These are phyloP conservation scores for Juncus inflexus DNA, from an alignment of 176 grass and related monocot genomes.

Conservation along the genomic window DNA sequence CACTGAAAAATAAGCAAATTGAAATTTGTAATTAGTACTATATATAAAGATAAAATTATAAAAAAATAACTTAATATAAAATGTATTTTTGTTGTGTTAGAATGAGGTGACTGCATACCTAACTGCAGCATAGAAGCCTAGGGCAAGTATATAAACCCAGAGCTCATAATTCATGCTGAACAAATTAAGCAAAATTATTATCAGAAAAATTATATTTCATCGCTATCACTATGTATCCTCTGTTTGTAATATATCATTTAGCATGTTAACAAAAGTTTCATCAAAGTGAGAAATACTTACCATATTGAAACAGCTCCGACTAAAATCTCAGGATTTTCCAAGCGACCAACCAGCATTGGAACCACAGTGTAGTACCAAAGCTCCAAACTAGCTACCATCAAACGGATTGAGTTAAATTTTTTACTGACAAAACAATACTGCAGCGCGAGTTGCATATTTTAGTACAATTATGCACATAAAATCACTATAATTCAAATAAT, in stretches of 20 bases:
- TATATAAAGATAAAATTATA: background rate
- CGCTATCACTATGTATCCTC: no score
- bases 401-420: no score
- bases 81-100: no score
- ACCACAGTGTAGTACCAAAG: slow-evolving; percentile 65
- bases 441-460: no score
- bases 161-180: slow-evolving; percentile 64
- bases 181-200: background rate
- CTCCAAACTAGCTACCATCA: slow-evolving; percentile 40
- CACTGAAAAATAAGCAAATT: slow-evolving; percentile 30
- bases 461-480: no score
- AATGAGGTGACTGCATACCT: slow-evolving; percentile 29
- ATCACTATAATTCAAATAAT: no score
- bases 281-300: slow-evolving; percentile 13
- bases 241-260: no score
- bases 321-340: slow-evolving; percentile 52
- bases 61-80: no score
- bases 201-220: background rate
- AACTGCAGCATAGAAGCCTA: slow-evolving; percentile 58
- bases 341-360: slow-evolving; percentile 55
- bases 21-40: background rate
- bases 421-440: no score
- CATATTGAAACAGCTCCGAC: slow-evolving; percentile 60
- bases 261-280: no score
- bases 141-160: slow-evolving; percentile 61